Base-by-base conservation (phyloP, 306 rosid species). In the Sindora glabra region DNA sequence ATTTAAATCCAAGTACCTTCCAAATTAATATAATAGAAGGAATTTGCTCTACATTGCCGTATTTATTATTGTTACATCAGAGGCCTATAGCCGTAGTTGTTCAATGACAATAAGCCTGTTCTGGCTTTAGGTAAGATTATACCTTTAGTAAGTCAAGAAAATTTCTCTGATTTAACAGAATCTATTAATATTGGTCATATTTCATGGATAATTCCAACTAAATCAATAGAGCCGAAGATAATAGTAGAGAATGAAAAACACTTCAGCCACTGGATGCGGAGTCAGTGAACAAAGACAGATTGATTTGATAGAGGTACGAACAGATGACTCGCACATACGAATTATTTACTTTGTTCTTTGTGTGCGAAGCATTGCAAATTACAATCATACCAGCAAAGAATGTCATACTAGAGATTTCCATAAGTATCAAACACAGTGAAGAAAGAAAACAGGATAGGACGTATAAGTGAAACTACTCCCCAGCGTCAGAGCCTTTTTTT, bases 291-390 rank as follows among this genome's bases (percentile, higher is more conserved):
- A 94, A 14, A 81, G 96, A 65, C 83, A 88, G 52, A 86, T 92
- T 62, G 98, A 92, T 68, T 92, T 95, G 98, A 92, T 92, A 96
- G 98, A 92, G 98, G 98, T 44, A 95, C 83, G 13, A 88, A 92
- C 41, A n/a, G 98, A 92, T 65, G 96, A 96, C 17, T 54, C 88
- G n/a, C n/a, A 50, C 95, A 81, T 82, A 84, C 79, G 82, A 88
- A 81, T 62, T 92, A 92, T 76, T 75, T 88, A 18, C 98, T 92
- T 67, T 92, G 63, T 85, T 88, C 69, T 86, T 89, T 24, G 92
- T 88, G 62, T 92, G 95, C 29, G 90, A 88, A 67, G 64, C 86
- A 14, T 60, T 81, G 17, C 23, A n/a, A 13, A 21, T 14, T 2
- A 1, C 4, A 4, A 11, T 22, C 18, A 5, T 44, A 44, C 6